Conservation (phyloP, 2,329 filamentous ascomycete species). For the Clonostachys rosea region DNA sequence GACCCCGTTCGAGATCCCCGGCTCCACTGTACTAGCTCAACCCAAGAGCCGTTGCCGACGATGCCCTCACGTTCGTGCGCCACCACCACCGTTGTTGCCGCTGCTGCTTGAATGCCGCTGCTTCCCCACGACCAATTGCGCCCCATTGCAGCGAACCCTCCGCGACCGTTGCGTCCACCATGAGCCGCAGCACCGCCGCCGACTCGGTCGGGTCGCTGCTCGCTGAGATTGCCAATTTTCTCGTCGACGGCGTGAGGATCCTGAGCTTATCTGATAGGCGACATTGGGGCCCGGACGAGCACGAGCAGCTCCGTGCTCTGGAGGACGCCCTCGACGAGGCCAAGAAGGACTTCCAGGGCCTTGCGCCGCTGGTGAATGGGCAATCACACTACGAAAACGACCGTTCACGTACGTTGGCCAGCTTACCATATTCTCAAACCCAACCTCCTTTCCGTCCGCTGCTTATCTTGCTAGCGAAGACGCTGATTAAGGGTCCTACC, state of each 20-base stretch:
- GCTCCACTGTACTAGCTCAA: no score
- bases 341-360: slow-evolving; percentile 55
- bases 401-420: slow-evolving; percentile 37
- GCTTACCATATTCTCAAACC: background rate
- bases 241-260: slow-evolving; percentile 48
- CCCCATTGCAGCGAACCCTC: background rate
- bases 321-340: slow-evolving; percentile 53
- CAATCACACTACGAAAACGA: slow-evolving; percentile 55
- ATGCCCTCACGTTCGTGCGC: no score
- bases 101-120: no score
- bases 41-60: no score
- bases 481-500: background rate
- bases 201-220: slow-evolving; percentile 55
- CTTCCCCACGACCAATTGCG: no score
- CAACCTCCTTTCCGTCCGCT: background rate
- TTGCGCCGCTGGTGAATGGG: slow-evolving; percentile 49
- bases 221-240: slow-evolving; percentile 49
- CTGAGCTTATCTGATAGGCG: slow-evolving; percentile 53
- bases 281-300: slow-evolving; percentile 54
- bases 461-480: background rate
- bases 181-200: slow-evolving; percentile 7
- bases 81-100: no score
- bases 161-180: background rate
- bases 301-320: slow-evolving; percentile 51
- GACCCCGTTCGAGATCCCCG: no score